Base-by-base conservation (phyloP, 352 stramenopile genomes). In the Phytophthora citrophthora region DNA sequence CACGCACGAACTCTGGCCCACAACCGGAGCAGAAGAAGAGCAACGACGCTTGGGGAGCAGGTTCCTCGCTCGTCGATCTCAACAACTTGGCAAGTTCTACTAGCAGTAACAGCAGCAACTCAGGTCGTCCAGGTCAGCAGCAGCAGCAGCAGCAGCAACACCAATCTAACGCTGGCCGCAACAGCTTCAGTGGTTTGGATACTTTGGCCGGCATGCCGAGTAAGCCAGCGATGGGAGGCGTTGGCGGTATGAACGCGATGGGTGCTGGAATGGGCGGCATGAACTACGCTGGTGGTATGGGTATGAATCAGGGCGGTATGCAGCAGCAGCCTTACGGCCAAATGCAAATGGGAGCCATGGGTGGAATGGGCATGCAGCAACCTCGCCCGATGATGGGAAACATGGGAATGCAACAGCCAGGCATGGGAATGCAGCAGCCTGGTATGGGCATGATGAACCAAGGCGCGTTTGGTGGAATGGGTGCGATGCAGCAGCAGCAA, bases 161-260 rank as follows among this genome's bases (percentile, higher is more conserved):
- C 63, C 47, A 71, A 40, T 51, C 59, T 13, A 74, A 62, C 24
- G 73, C 81, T 45, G 48, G 64, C 18, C 60, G 47, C 41, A 92
- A 90, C 72, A 95, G 86, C 68, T 95, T 95, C 69, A 90, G 76
- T 54, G 86, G 86, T 26, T 55, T 95, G 40, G 86, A 95, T 67
- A 93, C 83, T 4, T 77, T 95, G 27, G 86, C 86, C 8, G 86
- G 86, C 6, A 78, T 95, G 76, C 86, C 86, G 5, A 91, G 64
- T 67, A 91, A 88, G 59, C 79, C 76, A 29, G 74, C 71, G 15
- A 86, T 85, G 62, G 77, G 79, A 53, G 66, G 61, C 23, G 64
- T 50, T 44, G 67, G 72, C 27, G 67, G 69, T 32, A 90, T 88
- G 77, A 85, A 85, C 63, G 46, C 64, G 5, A 86, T 86, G 68